A percentile compares a stretch with the other conserved stretches of the same genome.
Evolutionary conservation across 2,329 filamentous ascomycete genomes (phyloP).

Genomic region (Kalmusia sp.): DNA sequence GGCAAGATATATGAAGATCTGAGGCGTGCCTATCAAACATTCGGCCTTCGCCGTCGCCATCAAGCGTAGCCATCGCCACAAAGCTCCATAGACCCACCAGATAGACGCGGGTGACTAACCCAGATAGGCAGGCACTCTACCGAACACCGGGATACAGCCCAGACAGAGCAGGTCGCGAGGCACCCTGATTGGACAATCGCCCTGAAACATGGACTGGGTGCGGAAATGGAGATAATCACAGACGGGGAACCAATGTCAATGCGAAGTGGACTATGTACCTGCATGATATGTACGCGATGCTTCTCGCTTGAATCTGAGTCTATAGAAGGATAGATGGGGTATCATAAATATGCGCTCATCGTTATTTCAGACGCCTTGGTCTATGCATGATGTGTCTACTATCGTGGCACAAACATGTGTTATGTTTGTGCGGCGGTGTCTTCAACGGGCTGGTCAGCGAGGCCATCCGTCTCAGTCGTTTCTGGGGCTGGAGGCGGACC

Average conservation of each 20-base stretch:
- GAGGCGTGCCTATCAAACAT: conserved; percentile 16
- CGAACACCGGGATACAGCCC: conserved; percentile 7
- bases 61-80: conserved; percentile 5
- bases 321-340: conserved; percentile 22
- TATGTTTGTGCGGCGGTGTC: conserved; percentile 19
- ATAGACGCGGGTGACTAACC: conserved; percentile 30
- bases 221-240: conserved; percentile 18
- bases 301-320: background rate
- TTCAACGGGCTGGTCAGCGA: conserved; percentile 11
- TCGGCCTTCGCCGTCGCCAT: conserved; percentile 40
- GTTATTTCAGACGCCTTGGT: conserved; percentile 29
- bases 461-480: conserved; percentile 5
- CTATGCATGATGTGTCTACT: conserved; percentile 7
- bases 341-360: conserved; percentile 29
- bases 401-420: background rate
- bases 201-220: conserved; percentile 10
- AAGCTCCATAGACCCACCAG: conserved; percentile 22
- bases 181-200: conserved; percentile 5
- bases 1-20: background rate
- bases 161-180: conserved; percentile 7
- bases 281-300: conserved; percentile 9
- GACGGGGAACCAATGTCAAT: conserved; percentile 9
- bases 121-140: conserved; percentile 32
- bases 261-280: background rate
- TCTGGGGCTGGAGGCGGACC: conserved; percentile 35